Base-by-base conservation (phyloP, 1,139 yeast genomes). In the Spathaspora sp. region DNA sequence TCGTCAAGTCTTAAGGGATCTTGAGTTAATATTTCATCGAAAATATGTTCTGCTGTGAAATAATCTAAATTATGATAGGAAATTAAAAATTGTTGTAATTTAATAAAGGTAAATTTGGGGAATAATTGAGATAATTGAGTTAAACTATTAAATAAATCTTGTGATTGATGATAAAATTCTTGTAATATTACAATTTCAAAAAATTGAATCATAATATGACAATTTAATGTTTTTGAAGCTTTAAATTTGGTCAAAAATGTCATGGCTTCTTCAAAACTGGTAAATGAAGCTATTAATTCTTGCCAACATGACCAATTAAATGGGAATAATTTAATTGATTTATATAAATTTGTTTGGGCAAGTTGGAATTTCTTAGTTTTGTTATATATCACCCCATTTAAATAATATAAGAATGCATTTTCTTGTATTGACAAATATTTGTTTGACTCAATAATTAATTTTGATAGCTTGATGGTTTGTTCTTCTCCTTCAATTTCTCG, bases 301-400 rank as follows among this genome's bases (percentile, higher is more conserved):
- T 79, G 78, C 98, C 98, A 95, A 49, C 95, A 88, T 46, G 93
- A 81, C 98, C 98, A 93, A 58, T 93, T 93, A 62, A 78, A 87
- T 0, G 97, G 96, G 56, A 85, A 89, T 24, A 76, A 43, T 16
- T 71, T 63, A 15, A 86, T 62, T 1, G 97, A 86, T 43, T 73
- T 72, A 40, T 82, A 69, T 39, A 90, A 73, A 43, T 72, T 70
- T 23, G 74, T 69, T 48, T 84, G 82, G 0, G 97, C 97, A 39
- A 72, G 66, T 2, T 69, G 57, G 24, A 68, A 68, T 52, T 86
- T 82, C 49, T 84, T 83, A 57, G 85, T 85, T 52, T 80, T 82
- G 47, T 81, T 72, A 50, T 84, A 75, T 2, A 87, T 72, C 4
- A 87, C 63, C 1, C 96, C 95, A 47, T 76, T 74, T 45, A 95